phyloP scores from a whole-genome alignment of 345 rosid genomes.

The Gossypium stocksii region DNA sequence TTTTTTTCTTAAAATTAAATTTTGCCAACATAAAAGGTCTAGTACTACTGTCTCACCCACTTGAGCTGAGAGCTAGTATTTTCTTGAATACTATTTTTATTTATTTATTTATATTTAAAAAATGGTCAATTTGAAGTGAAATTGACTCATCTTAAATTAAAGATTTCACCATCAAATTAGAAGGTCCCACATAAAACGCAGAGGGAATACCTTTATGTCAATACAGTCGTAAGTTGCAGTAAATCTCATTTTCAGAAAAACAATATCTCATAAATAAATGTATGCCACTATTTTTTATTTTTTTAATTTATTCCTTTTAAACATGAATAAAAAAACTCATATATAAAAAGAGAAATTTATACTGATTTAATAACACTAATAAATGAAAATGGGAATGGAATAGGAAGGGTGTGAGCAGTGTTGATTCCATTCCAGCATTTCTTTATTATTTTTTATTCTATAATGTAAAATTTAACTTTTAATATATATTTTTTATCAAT shows the following conservation, averaged over 20 bases:
- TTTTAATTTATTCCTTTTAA: too few relatives aligned
- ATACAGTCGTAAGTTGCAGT: neutral
- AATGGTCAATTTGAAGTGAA: slow-evolving; percentile 15
- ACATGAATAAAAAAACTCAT: too few relatives aligned
- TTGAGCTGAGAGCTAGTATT: neutral
- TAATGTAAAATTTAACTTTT: too few relatives aligned
- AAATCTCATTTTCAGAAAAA: neutral
- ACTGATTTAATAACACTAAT: too few relatives aligned
- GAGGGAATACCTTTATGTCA: neutral
- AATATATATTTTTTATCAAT: too few relatives aligned
- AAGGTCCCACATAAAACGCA: neutral
- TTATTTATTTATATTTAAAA: neutral
- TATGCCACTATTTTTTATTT: neutral
- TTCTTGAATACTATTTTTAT: neutral
- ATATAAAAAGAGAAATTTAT: too few relatives aligned
- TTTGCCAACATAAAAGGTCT: neutral
- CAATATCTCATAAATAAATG: neutral
- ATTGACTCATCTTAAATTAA: slow-evolving; percentile 16
- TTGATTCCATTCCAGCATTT: too few relatives aligned
- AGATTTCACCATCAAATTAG: slow-evolving; percentile 2
- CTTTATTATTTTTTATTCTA: too few relatives aligned
- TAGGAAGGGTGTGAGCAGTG: too few relatives aligned
- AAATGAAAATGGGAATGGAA: too few relatives aligned
- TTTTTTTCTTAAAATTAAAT: neutral
- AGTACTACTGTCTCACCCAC: neutral